These are phyloP conservation scores for Mycena galopus DNA, from an alignment of 768 basidiomycete species.

Conservation along the genomic window DNA sequence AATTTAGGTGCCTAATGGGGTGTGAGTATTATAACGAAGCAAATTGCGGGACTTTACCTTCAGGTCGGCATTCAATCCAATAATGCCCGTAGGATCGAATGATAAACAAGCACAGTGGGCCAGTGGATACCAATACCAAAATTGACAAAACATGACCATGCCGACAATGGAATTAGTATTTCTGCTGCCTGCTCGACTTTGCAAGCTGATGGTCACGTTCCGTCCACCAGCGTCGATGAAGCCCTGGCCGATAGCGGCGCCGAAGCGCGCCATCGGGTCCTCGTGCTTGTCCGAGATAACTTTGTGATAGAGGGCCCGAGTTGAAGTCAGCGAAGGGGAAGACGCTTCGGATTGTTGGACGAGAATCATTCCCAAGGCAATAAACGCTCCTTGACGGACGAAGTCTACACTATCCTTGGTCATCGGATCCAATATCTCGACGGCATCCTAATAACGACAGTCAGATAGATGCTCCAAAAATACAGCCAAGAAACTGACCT, in stretches of 20 bases:
- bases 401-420: constrained; percentile 98
- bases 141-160: constrained; percentile 98
- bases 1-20: constrained; percentile 86
- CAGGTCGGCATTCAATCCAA: constrained; percentile 89
- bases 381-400: constrained; percentile 96
- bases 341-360: constrained; percentile 96
- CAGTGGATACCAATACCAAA: constrained; percentile 99
- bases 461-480: not conserved
- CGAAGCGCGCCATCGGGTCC: constrained; percentile 98
- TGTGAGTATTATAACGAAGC: constrained; percentile 15
- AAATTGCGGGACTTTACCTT: constrained; percentile 62
- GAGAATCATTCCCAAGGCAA: constrained; percentile 96
- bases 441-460: constrained; percentile 78
- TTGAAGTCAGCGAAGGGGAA: constrained; percentile 83
- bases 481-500: constrained; percentile 61
- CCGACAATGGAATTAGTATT: constrained; percentile 97
- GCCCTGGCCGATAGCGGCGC: constrained; percentile 95
- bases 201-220: constrained; percentile 94
- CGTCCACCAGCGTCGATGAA: constrained; percentile 98
- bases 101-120: constrained; percentile 93
- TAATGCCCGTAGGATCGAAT: constrained; percentile 95
- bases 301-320: constrained; percentile 88
- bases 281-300: constrained; percentile 97
- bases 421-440: constrained; percentile 97
- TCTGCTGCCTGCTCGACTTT: constrained; percentile 91